These are phyloP conservation scores for Sugiyamaella grinbergsii DNA, from an alignment of 1,139 yeast genomes.

Conservation along the genomic window DNA sequence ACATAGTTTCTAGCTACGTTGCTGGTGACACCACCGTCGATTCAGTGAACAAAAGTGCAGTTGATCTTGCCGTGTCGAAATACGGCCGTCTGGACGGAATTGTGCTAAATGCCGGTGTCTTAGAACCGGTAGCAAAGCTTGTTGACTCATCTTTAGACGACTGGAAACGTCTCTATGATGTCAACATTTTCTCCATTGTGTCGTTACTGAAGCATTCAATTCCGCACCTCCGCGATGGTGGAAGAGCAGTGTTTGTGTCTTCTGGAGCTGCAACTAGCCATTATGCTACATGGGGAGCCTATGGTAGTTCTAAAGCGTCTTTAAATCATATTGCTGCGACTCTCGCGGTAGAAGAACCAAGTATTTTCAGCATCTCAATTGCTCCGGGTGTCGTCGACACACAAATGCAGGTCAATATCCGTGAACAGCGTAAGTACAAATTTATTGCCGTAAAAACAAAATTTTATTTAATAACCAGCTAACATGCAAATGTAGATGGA, in stretches of 20 bases:
- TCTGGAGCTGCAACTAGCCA: slow-evolving; percentile 76
- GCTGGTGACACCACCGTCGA: slow-evolving; percentile 68
- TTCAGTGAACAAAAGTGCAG: slow-evolving; percentile 46
- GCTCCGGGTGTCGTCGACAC: slow-evolving; percentile 97
- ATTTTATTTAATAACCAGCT: too few relatives aligned
- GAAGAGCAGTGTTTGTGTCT: slow-evolving; percentile 71
- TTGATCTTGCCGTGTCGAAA: slow-evolving; percentile 51
- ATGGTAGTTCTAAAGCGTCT: slow-evolving; percentile 90
- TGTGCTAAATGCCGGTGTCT: slow-evolving; percentile 84
- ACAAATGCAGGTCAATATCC: slow-evolving; percentile 75
- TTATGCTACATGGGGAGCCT: slow-evolving; percentile 78
- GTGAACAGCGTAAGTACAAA: slow-evolving; percentile 52
- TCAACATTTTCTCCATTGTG: slow-evolving; percentile 79
- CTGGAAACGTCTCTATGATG: slow-evolving; percentile 70
- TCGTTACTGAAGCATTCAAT: slow-evolving; percentile 50
- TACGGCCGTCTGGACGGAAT: slow-evolving; percentile 70
- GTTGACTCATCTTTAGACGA: slow-evolving; percentile 51
- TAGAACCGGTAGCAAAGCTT: slow-evolving; percentile 73
- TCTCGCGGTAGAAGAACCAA: slow-evolving; percentile 66
- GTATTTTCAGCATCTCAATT: slow-evolving; percentile 61
- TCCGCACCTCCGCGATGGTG: slow-evolving; percentile 60
- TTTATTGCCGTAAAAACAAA: too few relatives aligned
- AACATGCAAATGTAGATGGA: slow-evolving; percentile 42
- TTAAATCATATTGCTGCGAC: slow-evolving; percentile 70
- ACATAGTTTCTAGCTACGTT: slow-evolving; percentile 28